Evolutionary conservation across 805 yeast species (phyloP), one percentile per base, ranked within the genome.

Genomic region (Candida maltosa): DNA sequence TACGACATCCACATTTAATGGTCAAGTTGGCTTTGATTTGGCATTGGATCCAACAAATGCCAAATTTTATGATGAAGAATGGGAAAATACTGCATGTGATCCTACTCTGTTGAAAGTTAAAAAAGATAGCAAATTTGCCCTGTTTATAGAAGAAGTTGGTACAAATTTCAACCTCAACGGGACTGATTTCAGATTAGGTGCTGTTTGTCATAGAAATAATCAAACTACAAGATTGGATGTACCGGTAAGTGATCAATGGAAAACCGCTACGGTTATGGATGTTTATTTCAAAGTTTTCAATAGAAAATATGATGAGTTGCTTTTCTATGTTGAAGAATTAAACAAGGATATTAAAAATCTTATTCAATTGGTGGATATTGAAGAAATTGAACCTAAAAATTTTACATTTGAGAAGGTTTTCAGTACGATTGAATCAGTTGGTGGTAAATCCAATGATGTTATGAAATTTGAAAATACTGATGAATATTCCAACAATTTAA

Each of bases 11-110:
- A 73, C 78, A 27, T 82, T 86, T 47, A 60, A 64, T 37, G 62
- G 74, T 35, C 81, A 75, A 50, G 70, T 76, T 49, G 95, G 94
- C 0, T 80, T 85, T 51, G 96, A 88, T 54, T 52, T 83, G 11
- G 86, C 81, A 9, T 80, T 87, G 4, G 85, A 85, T 65, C 72
- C 75, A 10, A 56, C 66, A 0, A 53, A 52, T 33, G 48, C 47
- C 8, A 64, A 65, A 29, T 65, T 66, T 29, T 80, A 64, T 45
- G 74, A 74, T 31, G 71, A 75, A 20, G 73, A 68, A 1, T 54
- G 76, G n/a, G 16, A 38, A 7, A 42, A 40, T 9, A 31, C 33
- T 5, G 25, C 20, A 15, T 70, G 67, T 44, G 69, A 68, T 24
- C 81, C 93, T 0, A 8, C 63, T 2, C 48, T 56, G 3, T 49